These are phyloP conservation scores for Ensete ventricosum DNA, from an alignment of 176 grass and related monocot genomes.

Conservation along the genomic window DNA sequence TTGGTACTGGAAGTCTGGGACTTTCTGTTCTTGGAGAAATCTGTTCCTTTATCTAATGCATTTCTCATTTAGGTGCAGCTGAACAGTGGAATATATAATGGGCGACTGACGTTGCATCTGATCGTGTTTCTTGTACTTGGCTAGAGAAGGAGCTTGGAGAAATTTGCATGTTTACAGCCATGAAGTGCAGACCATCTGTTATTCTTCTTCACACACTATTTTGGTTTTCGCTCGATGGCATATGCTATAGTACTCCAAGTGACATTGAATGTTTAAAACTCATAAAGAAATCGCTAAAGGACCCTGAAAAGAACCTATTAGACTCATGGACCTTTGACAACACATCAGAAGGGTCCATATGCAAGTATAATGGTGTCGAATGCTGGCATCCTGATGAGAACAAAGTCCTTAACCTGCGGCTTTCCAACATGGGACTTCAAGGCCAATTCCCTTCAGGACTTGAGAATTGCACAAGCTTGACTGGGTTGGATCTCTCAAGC, in stretches of 20 bases:
- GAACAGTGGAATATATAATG: not conserved
- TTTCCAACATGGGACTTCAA: constrained; percentile 70
- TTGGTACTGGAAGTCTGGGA: not conserved
- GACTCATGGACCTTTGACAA: not conserved
- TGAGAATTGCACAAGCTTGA: constrained; percentile 85
- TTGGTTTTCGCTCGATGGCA: constrained; percentile 3
- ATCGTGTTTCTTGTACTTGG: not conserved
- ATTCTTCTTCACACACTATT: constrained; percentile 6
- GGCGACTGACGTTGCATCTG: not conserved
- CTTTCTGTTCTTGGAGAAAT: not conserved
- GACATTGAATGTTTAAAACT: constrained; percentile 7
- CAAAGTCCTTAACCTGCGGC: constrained; percentile 50
- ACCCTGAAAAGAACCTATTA: constrained; percentile 3
- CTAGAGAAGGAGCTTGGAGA: not conserved
- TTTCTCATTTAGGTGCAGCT: not conserved
- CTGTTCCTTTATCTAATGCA: not conserved
- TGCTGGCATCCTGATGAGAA: constrained; percentile 97
- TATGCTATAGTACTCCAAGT: constrained; percentile 8
- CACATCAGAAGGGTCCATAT: constrained; percentile 51
- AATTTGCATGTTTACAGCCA: constrained; percentile 2
- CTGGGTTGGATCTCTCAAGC: constrained; percentile 65
- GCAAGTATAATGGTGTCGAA: constrained; percentile 66
- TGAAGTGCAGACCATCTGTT: not conserved
- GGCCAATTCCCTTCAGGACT: constrained; percentile 67
- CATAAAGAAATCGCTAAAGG: not conserved